Conservation (phyloP, 2,329 filamentous ascomycete genomes). For the Xylariaceae sp. region DNA sequence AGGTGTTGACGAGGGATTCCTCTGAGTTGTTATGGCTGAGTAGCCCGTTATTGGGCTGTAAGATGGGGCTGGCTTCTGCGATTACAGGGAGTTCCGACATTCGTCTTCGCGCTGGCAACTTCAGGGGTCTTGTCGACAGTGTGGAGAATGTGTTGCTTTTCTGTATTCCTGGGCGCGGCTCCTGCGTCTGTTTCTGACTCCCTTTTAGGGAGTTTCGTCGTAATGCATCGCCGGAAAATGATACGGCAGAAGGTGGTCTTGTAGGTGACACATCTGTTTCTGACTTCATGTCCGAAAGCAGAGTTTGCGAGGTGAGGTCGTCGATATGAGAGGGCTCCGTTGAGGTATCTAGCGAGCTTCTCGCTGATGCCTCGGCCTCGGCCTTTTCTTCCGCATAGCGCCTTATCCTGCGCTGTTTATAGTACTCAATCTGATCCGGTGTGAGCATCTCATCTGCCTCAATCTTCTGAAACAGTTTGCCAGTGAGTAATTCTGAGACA, state of each 20-base stretch:
- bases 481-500: slow-evolving; percentile 53
- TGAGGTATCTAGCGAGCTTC: slow-evolving; percentile 39
- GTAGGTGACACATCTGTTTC: slow-evolving; percentile 27
- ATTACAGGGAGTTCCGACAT: slow-evolving; percentile 29
- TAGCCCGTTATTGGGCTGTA: slow-evolving; percentile 16
- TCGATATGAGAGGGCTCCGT: slow-evolving; percentile 50
- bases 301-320: slow-evolving; percentile 42
- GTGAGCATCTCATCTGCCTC: slow-evolving; percentile 59
- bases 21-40: slow-evolving; percentile 17
- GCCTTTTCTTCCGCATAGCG: slow-evolving; percentile 31
- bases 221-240: slow-evolving; percentile 24
- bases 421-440: slow-evolving; percentile 47
- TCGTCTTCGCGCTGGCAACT: slow-evolving; percentile 25
- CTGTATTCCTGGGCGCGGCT: slow-evolving; percentile 18
- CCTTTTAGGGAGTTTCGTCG: slow-evolving; percentile 26
- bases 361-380: slow-evolving; percentile 33
- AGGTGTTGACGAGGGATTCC: slow-evolving; percentile 21
- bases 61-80: slow-evolving; percentile 24
- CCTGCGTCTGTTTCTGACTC: slow-evolving; percentile 16
- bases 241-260: slow-evolving; percentile 26
- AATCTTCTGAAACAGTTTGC: slow-evolving; percentile 50
- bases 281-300: slow-evolving; percentile 36
- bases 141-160: slow-evolving; percentile 28
- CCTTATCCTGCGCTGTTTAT: slow-evolving; percentile 39
- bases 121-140: slow-evolving; percentile 32